Evolutionary conservation across 2,329 filamentous ascomycete species (phyloP), one percentile per base, ranked within the genome.

Genomic region (Ceratocystis smalleyi): DNA sequence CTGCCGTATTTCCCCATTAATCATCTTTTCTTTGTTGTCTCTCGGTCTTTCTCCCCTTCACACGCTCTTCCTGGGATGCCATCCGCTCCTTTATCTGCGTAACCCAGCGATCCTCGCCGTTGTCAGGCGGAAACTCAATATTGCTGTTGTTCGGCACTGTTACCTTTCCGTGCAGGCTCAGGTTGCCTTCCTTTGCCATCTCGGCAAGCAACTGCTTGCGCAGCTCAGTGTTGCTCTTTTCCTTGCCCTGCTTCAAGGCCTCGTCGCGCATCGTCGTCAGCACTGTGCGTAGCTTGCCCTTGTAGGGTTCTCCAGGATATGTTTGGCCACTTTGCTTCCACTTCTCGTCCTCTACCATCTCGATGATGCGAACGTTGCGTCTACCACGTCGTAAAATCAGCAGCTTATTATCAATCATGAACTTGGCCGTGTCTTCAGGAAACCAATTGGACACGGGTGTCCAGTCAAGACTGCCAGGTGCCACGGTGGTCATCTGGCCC

Each of bases 361-460:
- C 76, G 62, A 86, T 76, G 68, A 85, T 78, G 57, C 82, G 80
- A 57, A 86, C 72, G 67, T 85, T 83, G 73, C 84, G 79, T 74
- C 84, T 85, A 68, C 83, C 83, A 70, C 79, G 82, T 68, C 84
- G 81, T 63, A 86, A 74, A 68, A 86, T 78, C 67, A 86, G 74
- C 59, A 85, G 68, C 68, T 79, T 77, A 65, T 72, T 81, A 67
- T 84, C 81, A 19, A 89, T 79, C 64, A 87, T 74, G 69, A 79
- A 87, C 64, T 82, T 80, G 65, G 77, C 70, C 0, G 83, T 85
- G 63, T 86, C 81, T 27, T 77, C 73, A 0, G 78, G 75, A 68
- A 76, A 80, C 79, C 83, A 84, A 24, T 79, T 73, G 70, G 83
- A 82, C 67, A 89, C 79, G 1, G 80, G 79, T 7, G 79, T 81